Conservation (phyloP, 768 basidiomycete species). For the Ramaria sp. region DNA sequence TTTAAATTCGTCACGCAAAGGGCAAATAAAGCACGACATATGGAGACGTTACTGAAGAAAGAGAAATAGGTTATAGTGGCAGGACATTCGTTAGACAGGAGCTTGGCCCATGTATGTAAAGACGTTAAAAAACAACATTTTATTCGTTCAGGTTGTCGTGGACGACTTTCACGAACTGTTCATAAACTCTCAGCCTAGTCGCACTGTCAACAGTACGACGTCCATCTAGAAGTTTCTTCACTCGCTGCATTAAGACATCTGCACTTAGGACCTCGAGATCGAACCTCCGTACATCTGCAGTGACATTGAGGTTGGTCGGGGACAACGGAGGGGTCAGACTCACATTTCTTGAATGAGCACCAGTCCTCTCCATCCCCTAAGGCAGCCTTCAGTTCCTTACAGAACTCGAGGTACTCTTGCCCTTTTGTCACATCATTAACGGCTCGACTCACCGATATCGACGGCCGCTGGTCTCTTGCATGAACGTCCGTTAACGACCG, state of each 20-base stretch:
- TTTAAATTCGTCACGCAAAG: neutral
- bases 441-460: neutral
- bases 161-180: slow-evolving; percentile 6
- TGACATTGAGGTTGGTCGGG: neutral
- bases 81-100: neutral
- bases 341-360: slow-evolving; percentile 8
- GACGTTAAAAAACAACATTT: neutral
- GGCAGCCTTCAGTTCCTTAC: slow-evolving; percentile 1
- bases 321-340: neutral
- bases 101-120: neutral
- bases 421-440: neutral
- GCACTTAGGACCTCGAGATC: slow-evolving; percentile 4
- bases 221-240: slow-evolving; percentile 8
- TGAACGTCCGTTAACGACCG: neutral
- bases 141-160: slow-evolving; percentile 2
- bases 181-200: neutral
- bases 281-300: slow-evolving; percentile 5
- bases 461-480: neutral
- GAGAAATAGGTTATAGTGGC: neutral
- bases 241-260: slow-evolving; percentile 5
- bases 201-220: neutral
- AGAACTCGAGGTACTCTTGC: slow-evolving; percentile 1
- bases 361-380: slow-evolving; percentile 6
- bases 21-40: neutral
- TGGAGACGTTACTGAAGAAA: neutral